These are phyloP conservation scores for Xylaria sp. DNA, from an alignment of 2,329 filamentous ascomycete species.

Conservation along the genomic window DNA sequence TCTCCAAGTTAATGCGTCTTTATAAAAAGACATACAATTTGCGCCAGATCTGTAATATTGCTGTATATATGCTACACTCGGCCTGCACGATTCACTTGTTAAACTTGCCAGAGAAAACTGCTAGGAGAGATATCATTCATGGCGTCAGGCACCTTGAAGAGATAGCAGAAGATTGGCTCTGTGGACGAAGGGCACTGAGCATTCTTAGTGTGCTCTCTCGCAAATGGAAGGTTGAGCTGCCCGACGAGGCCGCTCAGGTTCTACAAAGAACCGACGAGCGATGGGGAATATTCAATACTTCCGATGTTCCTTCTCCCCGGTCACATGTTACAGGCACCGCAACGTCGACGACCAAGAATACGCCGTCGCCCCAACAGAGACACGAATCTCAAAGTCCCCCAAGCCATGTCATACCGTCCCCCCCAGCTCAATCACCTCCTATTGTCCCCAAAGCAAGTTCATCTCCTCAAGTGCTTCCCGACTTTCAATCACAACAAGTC, in stretches of 20 bases:
- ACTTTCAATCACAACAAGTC: constrained; percentile 32
- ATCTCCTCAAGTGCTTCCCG: constrained; percentile 39
- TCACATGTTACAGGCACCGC: constrained; percentile 37
- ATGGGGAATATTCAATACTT: constrained; percentile 73
- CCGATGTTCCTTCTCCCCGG: constrained; percentile 63
- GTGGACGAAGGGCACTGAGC: constrained; percentile 80
- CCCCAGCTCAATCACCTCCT: constrained; percentile 37
- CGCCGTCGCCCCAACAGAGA: constrained; percentile 35
- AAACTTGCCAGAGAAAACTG: constrained; percentile 90
- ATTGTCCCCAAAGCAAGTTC: constrained; percentile 35
- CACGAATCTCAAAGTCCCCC: constrained; percentile 45
- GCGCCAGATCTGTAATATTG: constrained; percentile 94
- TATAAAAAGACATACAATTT: constrained; percentile 93
- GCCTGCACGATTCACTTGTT: constrained; percentile 94
- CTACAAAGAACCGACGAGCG: constrained; percentile 80
- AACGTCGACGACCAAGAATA: constrained; percentile 26
- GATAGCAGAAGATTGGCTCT: constrained; percentile 93
- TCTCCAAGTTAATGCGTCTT: constrained; percentile 91
- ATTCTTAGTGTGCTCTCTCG: constrained; percentile 83
- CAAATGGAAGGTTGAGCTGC: constrained; percentile 90
- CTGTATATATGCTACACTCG: constrained; percentile 92
- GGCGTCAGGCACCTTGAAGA: constrained; percentile 92
- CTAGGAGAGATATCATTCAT: constrained; percentile 86
- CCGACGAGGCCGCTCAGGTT: constrained; percentile 78
- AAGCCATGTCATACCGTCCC: constrained; percentile 42